These are phyloP conservation scores for Ilex asprella DNA, from an alignment of 257 asterid genomes.

Conservation along the genomic window DNA sequence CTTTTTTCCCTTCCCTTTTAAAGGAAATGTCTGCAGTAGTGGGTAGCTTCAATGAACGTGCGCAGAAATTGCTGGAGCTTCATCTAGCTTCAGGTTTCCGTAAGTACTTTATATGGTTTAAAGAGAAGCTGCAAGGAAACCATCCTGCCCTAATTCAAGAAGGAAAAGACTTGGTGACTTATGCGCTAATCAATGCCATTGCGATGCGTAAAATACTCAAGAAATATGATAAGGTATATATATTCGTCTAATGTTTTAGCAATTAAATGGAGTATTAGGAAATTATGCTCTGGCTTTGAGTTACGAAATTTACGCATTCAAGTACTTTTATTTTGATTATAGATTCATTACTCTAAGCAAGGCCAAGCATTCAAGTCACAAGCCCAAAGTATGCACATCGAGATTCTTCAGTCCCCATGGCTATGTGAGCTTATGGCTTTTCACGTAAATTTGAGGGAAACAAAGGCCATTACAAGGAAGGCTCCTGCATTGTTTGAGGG, in stretches of 20 bases:
- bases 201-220: constrained; percentile 94
- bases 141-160: constrained; percentile 58
- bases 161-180: constrained; percentile 70
- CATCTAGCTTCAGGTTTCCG: constrained; percentile 73
- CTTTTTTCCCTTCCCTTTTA: constrained; percentile 79
- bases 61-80: constrained; percentile 59
- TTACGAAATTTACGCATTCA: neutral
- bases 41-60: constrained; percentile 67
- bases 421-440: constrained; percentile 90
- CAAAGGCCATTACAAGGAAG: constrained; percentile 22
- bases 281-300: neutral
- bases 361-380: constrained; percentile 92
- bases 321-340: constrained; percentile 2
- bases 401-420: constrained; percentile 98
- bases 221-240: constrained; percentile 78
- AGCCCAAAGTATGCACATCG: constrained; percentile 69
- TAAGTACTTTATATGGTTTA: constrained; percentile 60
- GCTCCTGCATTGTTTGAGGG: constrained; percentile 54
- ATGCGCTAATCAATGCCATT: constrained; percentile 74
- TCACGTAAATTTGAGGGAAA: constrained; percentile 54
- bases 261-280: neutral
- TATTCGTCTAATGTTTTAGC: neutral
- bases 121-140: constrained; percentile 45
- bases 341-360: constrained; percentile 90
- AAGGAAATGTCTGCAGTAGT: constrained; percentile 91